Evolutionary conservation across 805 yeast genomes (phyloP), one percentile per base, ranked within the genome.

Genomic region (Saccharomycopsis javanensis): DNA sequence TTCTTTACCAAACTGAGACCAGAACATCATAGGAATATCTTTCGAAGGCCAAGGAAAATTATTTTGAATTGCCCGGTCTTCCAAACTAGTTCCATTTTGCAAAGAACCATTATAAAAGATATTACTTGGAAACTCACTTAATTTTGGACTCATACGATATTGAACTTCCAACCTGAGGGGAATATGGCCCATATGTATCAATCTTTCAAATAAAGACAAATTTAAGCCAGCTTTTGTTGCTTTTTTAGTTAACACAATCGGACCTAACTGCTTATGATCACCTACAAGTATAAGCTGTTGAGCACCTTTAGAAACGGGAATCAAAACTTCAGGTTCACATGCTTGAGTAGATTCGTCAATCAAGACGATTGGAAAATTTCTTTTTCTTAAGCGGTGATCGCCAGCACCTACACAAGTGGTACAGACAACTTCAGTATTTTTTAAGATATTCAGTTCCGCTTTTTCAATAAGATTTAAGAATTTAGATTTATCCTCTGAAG

Each of bases 311-410:
- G 86, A 89, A 38, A 91, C 80, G 11, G 98, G 97, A 62, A 91
- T 88, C 65, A 91, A 75, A 65, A 87, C 82, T 69, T 90, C 96
- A 1, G 97, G 96, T 69, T 91, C 98, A 0, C 92, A 80, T 1
- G 97, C 92, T 71, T 92, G 97, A 0, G 97, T 89, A 65, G 89
- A 83, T 72, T 91, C 98, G 71, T 91, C 98, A 59, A 91, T 86
- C 60, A 91, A 75, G 1, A 89, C 96, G 0, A 92, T 80, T 64
- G 88, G 76, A 70, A 91, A 91, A 51, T 75, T 73, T 59, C 81
- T 68, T 10, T 67, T 65, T 5, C 71, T 68, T 46, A 92, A 72
- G 61, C 96, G 75, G 55, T 64, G 70, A 69, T 88, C 96, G 56
- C 91, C 95, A 2, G 97, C 96, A 61, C 96, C 96, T 27, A 85